A percentile compares a stretch with the other conserved stretches of the same genome.
These are phyloP conservation scores for Pyrenochaeta sp. DNA, from an alignment of 2,329 filamentous ascomycete species.

Conservation along the genomic window DNA sequence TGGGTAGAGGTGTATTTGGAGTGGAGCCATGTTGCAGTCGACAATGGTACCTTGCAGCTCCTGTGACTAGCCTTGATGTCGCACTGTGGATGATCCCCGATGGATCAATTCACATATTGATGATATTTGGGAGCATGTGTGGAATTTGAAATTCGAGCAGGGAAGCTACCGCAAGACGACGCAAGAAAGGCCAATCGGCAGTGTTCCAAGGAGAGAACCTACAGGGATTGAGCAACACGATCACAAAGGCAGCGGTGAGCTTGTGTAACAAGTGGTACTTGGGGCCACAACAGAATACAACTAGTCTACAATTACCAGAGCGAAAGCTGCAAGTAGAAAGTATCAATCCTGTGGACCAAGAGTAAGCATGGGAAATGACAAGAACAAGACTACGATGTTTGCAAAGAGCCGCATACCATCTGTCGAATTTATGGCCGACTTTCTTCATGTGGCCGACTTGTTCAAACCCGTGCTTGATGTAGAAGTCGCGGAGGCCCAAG, in stretches of 20 bases:
- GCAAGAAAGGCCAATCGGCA: conserved; percentile 30
- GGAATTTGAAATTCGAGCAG: not conserved
- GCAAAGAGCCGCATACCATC: conserved; percentile 38
- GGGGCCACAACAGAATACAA: no score
- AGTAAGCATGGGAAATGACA: conserved; percentile 6
- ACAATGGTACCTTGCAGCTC: conserved; percentile 29
- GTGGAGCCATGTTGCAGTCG: conserved; percentile 17
- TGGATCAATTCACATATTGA: no score
- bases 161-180: not conserved
- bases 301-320: conserved; percentile 22
- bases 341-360: conserved; percentile 23
- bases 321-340: conserved; percentile 28
- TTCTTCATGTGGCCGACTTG: conserved; percentile 48
- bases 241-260: conserved; percentile 34
- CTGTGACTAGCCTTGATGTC: conserved; percentile 17
- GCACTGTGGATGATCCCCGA: no score
- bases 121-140: conserved; percentile 1
- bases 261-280: conserved; percentile 28
- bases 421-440: conserved; percentile 49
- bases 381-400: not conserved
- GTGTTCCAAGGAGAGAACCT: conserved; percentile 18
- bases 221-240: conserved; percentile 24
- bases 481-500: conserved; percentile 48
- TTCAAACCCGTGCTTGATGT: conserved; percentile 48
- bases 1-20: not conserved